Base-by-base conservation (phyloP, 139 green algal genomes). In the Diplosphaera chodatii region DNA sequence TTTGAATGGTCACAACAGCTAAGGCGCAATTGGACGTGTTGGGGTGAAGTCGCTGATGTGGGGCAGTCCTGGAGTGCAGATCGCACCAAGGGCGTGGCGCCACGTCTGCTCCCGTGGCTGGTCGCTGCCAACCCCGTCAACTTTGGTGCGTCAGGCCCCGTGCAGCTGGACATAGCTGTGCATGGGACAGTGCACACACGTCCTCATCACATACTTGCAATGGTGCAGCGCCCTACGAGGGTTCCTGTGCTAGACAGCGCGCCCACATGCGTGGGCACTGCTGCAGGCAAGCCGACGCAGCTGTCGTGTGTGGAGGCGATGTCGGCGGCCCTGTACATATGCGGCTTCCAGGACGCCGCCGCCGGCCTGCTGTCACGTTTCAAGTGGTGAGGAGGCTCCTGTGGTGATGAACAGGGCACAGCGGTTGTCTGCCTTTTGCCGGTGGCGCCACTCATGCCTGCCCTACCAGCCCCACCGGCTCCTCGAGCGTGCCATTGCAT, bases 101-200 rank as follows among this genome's bases (percentile, higher is more conserved):
- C 92, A 1, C 78, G 94, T 0, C 84, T 99, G 70, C 82, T 99
- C 66, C 95, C 95, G 8, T 99, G 89, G 84, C 80, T 99, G 69
- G 82, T 99, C 23, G 95, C 95, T 2, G 94, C 94, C 28, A 99
- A 99, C 79, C 94, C 94, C 2, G 91, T 98, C 29, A 99, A 99
- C 83, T 98, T 97, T 75, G 92, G 91, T 81, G 30, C 55, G 71
- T 21, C 23, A 32, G 18, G 25, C 27, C 34, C 5, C 62, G 1
- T 8, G 13, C n/a, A n/a, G n/a, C n/a, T n/a, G n/a, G n/a, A n/a
- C n/a, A n/a, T 48, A 20, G 37, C 37, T 20, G 10, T 48, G 37
- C 37, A 48, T 48, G 6, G 37, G 8, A 48, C 37, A 48, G 8
- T 48, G 37, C 37, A 48, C 37, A 10, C n/a, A n/a, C n/a, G n/a